phyloP scores from a whole-genome alignment of 352 stramenopile species.

The Pythium aphanidermatum region DNA sequence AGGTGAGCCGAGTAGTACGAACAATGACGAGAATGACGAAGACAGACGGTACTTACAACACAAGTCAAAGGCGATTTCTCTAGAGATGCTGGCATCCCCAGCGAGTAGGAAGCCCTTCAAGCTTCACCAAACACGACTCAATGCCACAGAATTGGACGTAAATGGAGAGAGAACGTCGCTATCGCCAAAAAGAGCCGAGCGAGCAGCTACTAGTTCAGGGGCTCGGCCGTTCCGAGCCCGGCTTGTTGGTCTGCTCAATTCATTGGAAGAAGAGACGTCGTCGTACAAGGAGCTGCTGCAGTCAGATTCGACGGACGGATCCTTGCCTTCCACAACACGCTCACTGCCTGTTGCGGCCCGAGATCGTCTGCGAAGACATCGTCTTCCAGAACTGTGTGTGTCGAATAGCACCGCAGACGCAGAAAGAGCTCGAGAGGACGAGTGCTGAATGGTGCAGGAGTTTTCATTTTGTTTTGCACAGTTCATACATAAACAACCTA shows the following conservation, averaged over 20 bases:
- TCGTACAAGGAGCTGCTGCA: slow-evolving; percentile 32
- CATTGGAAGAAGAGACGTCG: slow-evolving; percentile 63
- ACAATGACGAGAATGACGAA: slow-evolving; percentile 8
- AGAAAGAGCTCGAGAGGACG: too few relatives aligned
- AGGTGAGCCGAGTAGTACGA: too few relatives aligned
- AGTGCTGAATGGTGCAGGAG: too few relatives aligned
- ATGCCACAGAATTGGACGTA: too few relatives aligned
- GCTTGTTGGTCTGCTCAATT: slow-evolving; percentile 54
- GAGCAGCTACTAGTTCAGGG: slow-evolving; percentile 9
- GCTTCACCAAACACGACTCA: too few relatives aligned
- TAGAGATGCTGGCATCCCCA: too few relatives aligned
- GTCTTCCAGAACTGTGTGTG: too few relatives aligned
- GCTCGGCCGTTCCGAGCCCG: slow-evolving; percentile 43
- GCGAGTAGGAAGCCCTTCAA: too few relatives aligned
- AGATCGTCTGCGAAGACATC: not conserved
- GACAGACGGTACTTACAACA: not conserved
- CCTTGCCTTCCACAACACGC: too few relatives aligned
- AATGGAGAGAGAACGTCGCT: not conserved
- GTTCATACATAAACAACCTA: slow-evolving; percentile 1
- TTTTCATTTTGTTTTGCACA: too few relatives aligned
- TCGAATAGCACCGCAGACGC: too few relatives aligned
- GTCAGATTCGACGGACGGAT: not conserved
- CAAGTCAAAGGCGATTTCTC: not conserved
- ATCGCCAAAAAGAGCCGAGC: not conserved
- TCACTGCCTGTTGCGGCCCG: not conserved